These are phyloP conservation scores for Cryptococcus sp. DNA, from an alignment of 1,284 basidiomycete genomes.

Conservation along the genomic window DNA sequence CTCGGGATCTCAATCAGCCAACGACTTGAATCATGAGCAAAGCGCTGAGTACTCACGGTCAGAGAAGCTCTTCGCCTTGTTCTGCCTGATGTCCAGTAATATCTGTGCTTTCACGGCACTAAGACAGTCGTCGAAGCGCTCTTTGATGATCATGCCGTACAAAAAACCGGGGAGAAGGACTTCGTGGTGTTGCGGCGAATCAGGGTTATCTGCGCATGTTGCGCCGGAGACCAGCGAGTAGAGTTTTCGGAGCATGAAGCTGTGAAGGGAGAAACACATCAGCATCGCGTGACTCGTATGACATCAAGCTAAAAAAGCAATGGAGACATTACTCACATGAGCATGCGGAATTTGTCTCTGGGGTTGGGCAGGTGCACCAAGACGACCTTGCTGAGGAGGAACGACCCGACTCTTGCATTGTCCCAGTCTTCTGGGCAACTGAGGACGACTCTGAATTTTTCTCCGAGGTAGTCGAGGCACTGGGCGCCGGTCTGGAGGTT, in stretches of 20 bases:
- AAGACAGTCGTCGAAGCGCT: conserved; percentile 89
- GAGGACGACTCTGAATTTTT: conserved; percentile 94
- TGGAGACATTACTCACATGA: conserved; percentile 65
- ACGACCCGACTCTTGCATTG: conserved; percentile 78
- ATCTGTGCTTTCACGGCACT: conserved; percentile 75
- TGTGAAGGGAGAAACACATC: conserved; percentile 37
- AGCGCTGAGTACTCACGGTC: conserved; percentile 66
- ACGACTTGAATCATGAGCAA: background rate
- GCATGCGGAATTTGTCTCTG: conserved; percentile 94
- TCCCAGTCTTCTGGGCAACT: conserved; percentile 92
- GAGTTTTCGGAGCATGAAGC: conserved; percentile 97
- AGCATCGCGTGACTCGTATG: background rate
- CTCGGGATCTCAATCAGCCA: background rate
- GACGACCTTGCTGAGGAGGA: conserved; percentile 82
- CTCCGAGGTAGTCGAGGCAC: conserved; percentile 94
- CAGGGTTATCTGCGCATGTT: conserved; percentile 93
- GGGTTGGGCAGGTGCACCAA: conserved; percentile 87
- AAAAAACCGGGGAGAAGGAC: conserved; percentile 91
- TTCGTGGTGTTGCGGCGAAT: conserved; percentile 98
- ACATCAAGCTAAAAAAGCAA: background rate
- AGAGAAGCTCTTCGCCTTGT: conserved; percentile 76
- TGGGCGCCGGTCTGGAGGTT: conserved; percentile 85
- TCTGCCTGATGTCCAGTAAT: conserved; percentile 70
- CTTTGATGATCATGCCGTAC: conserved; percentile 98
- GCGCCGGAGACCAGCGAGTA: conserved; percentile 89